A percentile compares a stretch with the other conserved stretches of the same genome.
Evolutionary conservation across 1,284 basidiomycete genomes (phyloP).

Genomic region (Fomitopsis palustris): DNA sequence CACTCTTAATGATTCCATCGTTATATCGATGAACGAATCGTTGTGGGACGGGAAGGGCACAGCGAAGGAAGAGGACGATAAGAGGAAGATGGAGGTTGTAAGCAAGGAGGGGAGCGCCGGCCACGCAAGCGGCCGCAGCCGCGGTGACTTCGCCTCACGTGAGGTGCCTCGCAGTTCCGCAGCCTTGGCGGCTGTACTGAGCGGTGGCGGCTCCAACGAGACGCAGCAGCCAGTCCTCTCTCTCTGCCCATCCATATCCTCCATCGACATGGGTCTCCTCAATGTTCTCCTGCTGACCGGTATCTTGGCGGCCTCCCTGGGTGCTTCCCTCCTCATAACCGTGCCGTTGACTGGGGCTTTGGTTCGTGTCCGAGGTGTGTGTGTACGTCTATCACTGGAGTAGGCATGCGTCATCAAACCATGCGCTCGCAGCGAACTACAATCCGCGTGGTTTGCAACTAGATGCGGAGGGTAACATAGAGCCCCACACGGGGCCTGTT

Average conservation of each 20-base stretch:
- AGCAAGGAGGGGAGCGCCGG: constrained; percentile 28
- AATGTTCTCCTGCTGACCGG: constrained; percentile 30
- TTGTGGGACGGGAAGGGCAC: constrained; percentile 9
- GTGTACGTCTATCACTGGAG: background rate
- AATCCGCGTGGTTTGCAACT: constrained; percentile 82
- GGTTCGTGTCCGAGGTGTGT: constrained; percentile 54
- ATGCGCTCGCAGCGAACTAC: constrained; percentile 52
- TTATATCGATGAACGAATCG: background rate
- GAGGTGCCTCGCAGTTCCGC: constrained; percentile 2
- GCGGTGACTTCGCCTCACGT: constrained; percentile 1
- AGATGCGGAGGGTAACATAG: constrained; percentile 72
- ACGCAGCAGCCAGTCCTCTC: background rate
- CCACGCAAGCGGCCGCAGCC: background rate
- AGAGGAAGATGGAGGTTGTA: constrained; percentile 37
- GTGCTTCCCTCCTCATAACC: constrained; percentile 36
- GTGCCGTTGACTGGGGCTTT: constrained; percentile 68
- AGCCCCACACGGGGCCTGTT: constrained; percentile 72
- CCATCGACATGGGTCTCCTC: constrained; percentile 7
- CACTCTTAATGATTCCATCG: no score
- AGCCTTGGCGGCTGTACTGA: constrained; percentile 7
- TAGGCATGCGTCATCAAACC: background rate
- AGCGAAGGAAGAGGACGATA: background rate
- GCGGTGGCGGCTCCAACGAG: background rate
- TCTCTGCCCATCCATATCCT: background rate
- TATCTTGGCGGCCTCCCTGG: constrained; percentile 48